A percentile compares a stretch with the other conserved stretches of the same genome.
phyloP scores from a whole-genome alignment of 2,329 filamentous ascomycete species.

The Phyllosticta capitalensis region DNA sequence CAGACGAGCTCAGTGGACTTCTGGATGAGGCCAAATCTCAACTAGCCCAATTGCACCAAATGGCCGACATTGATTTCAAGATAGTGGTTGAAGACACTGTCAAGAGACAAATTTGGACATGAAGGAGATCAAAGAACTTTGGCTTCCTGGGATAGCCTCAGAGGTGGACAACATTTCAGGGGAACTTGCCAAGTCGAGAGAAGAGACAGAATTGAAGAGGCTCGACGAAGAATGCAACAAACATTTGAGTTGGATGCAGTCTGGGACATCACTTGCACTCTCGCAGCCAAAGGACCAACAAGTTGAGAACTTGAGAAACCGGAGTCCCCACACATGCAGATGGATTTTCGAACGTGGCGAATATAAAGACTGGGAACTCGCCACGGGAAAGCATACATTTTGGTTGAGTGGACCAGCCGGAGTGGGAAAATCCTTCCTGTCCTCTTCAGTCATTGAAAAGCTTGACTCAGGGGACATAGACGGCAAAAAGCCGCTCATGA shows the following conservation, averaged over 20 bases:
- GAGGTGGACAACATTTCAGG: not conserved
- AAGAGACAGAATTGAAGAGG: not conserved
- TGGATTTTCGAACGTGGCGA: not conserved
- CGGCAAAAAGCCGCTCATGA: not conserved
- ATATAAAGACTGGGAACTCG: not conserved
- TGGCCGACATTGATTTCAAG: not conserved
- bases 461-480: not conserved
- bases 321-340: not conserved
- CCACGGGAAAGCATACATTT: not conserved
- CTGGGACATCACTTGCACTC: not conserved
- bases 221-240: not conserved
- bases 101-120: not conserved
- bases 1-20: not conserved
- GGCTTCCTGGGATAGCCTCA: not conserved
- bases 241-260: not conserved
- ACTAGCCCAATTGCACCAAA: not conserved
- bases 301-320: not conserved
- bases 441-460: not conserved
- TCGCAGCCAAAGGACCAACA: not conserved
- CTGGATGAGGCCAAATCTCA: too few relatives aligned
- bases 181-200: not conserved
- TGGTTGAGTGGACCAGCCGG: not conserved
- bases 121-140: not conserved
- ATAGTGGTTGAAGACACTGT: not conserved
- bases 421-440: not conserved